Evolutionary conservation across 2,329 filamentous ascomycete genomes (phyloP).

Genomic region (Colletotrichum zoysiae): DNA sequence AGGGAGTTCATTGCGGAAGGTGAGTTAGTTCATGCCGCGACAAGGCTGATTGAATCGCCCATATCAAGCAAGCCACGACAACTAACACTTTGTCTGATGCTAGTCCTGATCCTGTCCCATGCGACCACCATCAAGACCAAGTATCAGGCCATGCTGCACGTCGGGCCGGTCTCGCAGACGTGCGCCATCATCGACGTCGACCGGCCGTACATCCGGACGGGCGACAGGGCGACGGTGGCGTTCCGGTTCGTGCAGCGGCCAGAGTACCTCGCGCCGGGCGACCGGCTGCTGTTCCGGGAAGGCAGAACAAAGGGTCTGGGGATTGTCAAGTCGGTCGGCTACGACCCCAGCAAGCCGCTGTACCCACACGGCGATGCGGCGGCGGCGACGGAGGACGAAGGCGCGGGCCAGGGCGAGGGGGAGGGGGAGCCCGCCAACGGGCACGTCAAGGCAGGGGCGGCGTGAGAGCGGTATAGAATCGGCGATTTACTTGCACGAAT

Average conservation of each 20-base stretch:
- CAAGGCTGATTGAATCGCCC: neutral
- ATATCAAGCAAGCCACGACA: neutral
- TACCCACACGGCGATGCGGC: constrained; percentile 33
- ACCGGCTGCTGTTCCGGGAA: constrained; percentile 92
- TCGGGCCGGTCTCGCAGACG: constrained; percentile 94
- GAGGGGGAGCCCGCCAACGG: constrained; percentile 30
- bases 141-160: constrained; percentile 98
- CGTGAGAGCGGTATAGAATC: constrained; percentile 3
- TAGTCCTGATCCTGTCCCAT: constrained; percentile 92
- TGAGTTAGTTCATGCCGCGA: constrained; percentile 51
- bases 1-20: constrained; percentile 84
- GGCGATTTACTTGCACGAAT: neutral
- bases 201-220: constrained; percentile 92
- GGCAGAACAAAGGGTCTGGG: constrained; percentile 95
- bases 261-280: constrained; percentile 90
- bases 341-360: constrained; percentile 74
- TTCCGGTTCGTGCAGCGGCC: constrained; percentile 96
- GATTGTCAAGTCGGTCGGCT: constrained; percentile 92
- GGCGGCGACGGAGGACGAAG: neutral
- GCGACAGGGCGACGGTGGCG: constrained; percentile 92
- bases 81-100: constrained; percentile 13
- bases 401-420: neutral
- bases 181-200: constrained; percentile 98
- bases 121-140: constrained; percentile 97
- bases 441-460: constrained; percentile 35